phyloP scores from a whole-genome alignment of 768 basidiomycete species.

The Collybia mongolica region DNA sequence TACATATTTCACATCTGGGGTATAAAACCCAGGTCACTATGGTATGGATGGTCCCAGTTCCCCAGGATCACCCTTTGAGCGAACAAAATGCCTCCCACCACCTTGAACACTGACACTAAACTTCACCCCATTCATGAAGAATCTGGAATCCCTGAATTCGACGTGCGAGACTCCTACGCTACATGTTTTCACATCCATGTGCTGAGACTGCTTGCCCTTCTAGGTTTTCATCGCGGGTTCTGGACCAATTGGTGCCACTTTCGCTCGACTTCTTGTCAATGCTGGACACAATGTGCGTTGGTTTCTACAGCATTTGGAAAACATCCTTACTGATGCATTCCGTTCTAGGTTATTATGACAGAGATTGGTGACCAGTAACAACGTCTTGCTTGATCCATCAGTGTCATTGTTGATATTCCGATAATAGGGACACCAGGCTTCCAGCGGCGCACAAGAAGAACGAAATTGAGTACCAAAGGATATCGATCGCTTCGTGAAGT shows the following conservation, averaged over 20 bases:
- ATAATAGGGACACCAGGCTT: constrained; percentile 5
- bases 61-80: no score
- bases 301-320: neutral
- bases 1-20: no score
- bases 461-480: constrained; percentile 31
- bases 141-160: no score
- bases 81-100: no score
- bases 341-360: constrained; percentile 16
- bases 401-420: neutral
- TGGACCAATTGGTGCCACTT: constrained; percentile 27
- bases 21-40: no score
- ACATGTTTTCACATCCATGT: no score
- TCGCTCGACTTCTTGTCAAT: constrained; percentile 20
- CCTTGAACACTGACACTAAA: no score
- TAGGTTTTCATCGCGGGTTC: constrained; percentile 28
- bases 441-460: constrained; percentile 27
- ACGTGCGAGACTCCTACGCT: no score
- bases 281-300: constrained; percentile 1
- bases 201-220: no score
- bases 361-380: constrained; percentile 18
- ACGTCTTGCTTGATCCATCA: constrained; percentile 5
- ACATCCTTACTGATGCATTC: neutral
- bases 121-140: no score
- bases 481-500: constrained; percentile 27
- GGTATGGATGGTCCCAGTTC: no score